Percentiles rank a stretch among this genome's conserved stretches.
Evolutionary conservation across 176 grass and related monocot species (phyloP).

Genomic region (Guadua angustifolia): DNA sequence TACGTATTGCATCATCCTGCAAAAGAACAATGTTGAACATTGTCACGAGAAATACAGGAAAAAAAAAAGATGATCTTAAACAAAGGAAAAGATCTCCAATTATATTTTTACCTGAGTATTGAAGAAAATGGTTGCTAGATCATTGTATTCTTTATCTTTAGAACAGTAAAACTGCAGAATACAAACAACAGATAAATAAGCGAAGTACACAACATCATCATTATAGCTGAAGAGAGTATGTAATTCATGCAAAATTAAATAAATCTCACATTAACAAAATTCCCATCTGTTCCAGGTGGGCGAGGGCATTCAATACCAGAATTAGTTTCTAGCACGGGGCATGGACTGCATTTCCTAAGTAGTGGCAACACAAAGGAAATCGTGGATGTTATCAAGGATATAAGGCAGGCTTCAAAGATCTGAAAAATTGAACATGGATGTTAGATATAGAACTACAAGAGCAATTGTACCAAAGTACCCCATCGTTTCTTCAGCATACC

Average conservation of each 20-base stretch:
- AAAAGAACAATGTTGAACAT: slow-evolving; percentile 41
- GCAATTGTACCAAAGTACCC: not conserved
- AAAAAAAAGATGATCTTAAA: not conserved
- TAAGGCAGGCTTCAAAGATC: slow-evolving; percentile 94
- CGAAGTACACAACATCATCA: slow-evolving; percentile 10
- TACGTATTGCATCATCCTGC: slow-evolving; percentile 98
- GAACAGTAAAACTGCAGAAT: slow-evolving; percentile 89
- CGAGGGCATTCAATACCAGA: slow-evolving; percentile 92
- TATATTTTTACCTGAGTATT: slow-evolving; percentile 83
- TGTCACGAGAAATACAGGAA: slow-evolving; percentile 25
- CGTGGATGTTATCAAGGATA: slow-evolving; percentile 85
- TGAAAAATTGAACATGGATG: slow-evolving; percentile 45
- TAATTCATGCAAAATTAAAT: slow-evolving; percentile 30
- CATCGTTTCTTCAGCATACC: slow-evolving; percentile 51
- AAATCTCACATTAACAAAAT: slow-evolving; percentile 92
- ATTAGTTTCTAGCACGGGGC: slow-evolving; percentile 77
- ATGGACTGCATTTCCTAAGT: slow-evolving; percentile 86
- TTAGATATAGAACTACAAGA: slow-evolving; percentile 30
- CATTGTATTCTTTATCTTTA: slow-evolving; percentile 94
- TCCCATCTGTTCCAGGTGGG: slow-evolving; percentile 96
- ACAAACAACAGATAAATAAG: slow-evolving; percentile 40
- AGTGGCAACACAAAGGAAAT: slow-evolving; percentile 92
- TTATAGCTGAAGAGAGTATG: not conserved
- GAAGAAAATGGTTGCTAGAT: slow-evolving; percentile 99
- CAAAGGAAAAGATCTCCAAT: not conserved